Conservation (phyloP, 805 yeast genomes). For the Saccharomyces paradoxus region DNA sequence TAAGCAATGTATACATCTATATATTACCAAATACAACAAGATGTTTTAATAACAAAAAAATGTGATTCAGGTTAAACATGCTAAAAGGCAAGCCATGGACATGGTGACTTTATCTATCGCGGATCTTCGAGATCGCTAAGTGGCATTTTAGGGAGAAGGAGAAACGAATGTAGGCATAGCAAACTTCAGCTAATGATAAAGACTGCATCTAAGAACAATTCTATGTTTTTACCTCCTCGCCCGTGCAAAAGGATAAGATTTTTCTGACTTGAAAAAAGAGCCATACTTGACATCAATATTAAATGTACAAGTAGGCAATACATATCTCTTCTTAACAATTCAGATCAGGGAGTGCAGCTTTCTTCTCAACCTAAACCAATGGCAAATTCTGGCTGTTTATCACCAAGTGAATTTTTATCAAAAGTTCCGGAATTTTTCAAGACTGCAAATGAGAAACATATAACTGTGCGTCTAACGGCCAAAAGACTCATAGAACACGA, state of each 20-base stretch:
- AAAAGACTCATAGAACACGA: slow-evolving; percentile 26
- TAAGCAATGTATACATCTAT: neutral
- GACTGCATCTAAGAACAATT: too few relatives aligned
- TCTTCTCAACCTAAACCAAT: neutral
- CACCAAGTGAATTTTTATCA: slow-evolving; percentile 16
- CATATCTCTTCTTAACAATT: neutral
- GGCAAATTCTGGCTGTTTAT: slow-evolving; percentile 7
- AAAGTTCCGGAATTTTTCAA: slow-evolving; percentile 20
- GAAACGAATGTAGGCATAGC: too few relatives aligned
- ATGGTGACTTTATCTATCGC: neutral
- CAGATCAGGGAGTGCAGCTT: neutral
- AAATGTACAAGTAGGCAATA: neutral
- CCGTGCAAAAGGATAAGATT: neutral
- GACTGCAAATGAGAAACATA: slow-evolving; percentile 21
- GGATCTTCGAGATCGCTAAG: neutral
- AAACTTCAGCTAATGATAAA: too few relatives aligned
- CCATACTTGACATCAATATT: neutral
- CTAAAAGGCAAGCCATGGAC: neutral
- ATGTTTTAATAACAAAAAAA: neutral
- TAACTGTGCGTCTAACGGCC: slow-evolving; percentile 22
- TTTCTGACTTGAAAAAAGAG: neutral
- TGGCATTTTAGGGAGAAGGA: too few relatives aligned
- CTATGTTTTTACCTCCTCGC: neutral
- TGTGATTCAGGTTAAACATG: neutral
- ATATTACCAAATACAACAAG: neutral